Conservation (phyloP, 2,329 filamentous ascomycete genomes). For the Ceratocystis alfenasii region DNA sequence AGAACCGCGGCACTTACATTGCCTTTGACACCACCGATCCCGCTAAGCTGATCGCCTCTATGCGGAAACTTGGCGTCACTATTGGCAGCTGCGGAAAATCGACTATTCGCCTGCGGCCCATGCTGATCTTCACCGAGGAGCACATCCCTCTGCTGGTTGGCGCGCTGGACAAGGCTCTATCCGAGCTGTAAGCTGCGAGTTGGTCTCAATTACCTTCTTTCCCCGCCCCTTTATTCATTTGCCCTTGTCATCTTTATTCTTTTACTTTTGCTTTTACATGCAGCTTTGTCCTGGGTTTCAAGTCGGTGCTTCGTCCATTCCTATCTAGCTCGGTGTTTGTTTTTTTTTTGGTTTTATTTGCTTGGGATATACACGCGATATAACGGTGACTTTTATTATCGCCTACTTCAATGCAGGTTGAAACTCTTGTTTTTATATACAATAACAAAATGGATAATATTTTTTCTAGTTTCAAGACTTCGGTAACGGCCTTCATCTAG, state of each 20-base stretch:
- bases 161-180: slow-evolving; percentile 20
- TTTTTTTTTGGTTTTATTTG: neutral
- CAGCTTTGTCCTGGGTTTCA: slow-evolving; percentile 4
- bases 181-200: slow-evolving; percentile 14
- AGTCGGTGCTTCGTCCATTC: neutral
- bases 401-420: neutral
- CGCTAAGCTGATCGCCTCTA: slow-evolving; percentile 52
- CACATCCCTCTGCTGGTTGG: slow-evolving; percentile 34
- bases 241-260: neutral
- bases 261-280: neutral
- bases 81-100: slow-evolving; percentile 61
- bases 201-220: too few species aligned
- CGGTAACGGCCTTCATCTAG: neutral
- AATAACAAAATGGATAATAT: neutral
- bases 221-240: neutral
- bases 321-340: slow-evolving; percentile 4
- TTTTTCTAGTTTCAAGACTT: neutral
- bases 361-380: slow-evolving; percentile 3
- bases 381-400: neutral
- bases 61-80: slow-evolving; percentile 62
- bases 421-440: neutral
- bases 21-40: slow-evolving; percentile 63
- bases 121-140: slow-evolving; percentile 68
- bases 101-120: slow-evolving; percentile 62
- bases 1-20: slow-evolving; percentile 58